phyloP scores from a whole-genome alignment of 2,329 filamentous ascomycete genomes.

The Dichotomopilus funicola region DNA sequence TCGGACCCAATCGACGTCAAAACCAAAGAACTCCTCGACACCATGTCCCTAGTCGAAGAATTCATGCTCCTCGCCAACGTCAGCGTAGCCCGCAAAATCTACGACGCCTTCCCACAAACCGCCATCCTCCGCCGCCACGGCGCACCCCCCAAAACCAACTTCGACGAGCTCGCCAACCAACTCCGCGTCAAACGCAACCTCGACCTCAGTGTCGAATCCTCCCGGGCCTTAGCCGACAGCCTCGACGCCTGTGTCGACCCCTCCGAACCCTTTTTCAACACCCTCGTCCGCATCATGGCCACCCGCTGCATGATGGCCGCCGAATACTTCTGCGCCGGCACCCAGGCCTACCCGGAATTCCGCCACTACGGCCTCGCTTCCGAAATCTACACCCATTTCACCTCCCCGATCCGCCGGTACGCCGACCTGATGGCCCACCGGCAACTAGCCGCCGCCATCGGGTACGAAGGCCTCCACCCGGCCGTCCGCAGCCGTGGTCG shows the following conservation, averaged over 20 bases:
- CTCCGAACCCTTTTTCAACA: constrained; percentile 93
- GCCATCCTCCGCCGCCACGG: constrained; percentile 89
- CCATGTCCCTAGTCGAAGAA: constrained; percentile 95
- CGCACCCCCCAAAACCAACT: constrained; percentile 89
- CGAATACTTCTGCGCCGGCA: constrained; percentile 95
- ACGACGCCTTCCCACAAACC: constrained; percentile 88
- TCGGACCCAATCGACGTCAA: constrained; percentile 95
- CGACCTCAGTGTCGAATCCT: constrained; percentile 76
- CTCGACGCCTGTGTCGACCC: constrained; percentile 78
- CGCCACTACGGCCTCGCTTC: constrained; percentile 93
- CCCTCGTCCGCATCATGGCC: constrained; percentile 91
- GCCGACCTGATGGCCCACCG: constrained; percentile 93
- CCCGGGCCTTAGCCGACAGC: constrained; percentile 87
- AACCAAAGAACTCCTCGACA: constrained; percentile 88
- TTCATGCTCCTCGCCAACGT: constrained; percentile 99
- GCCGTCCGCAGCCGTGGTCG: constrained; percentile 74
- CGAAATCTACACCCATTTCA: constrained; percentile 98
- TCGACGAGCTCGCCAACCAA: constrained; percentile 88
- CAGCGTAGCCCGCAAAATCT: constrained; percentile 84
- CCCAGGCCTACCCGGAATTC: constrained; percentile 89
- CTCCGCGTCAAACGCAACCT: constrained; percentile 79
- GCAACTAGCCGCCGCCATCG: constrained; percentile 91
- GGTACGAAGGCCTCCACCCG: constrained; percentile 80
- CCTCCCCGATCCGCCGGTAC: constrained; percentile 92
- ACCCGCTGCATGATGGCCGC: constrained; percentile 99